These are phyloP conservation scores for Sugiyamaella sp. DNA, from an alignment of 1,139 yeast species.

Conservation along the genomic window DNA sequence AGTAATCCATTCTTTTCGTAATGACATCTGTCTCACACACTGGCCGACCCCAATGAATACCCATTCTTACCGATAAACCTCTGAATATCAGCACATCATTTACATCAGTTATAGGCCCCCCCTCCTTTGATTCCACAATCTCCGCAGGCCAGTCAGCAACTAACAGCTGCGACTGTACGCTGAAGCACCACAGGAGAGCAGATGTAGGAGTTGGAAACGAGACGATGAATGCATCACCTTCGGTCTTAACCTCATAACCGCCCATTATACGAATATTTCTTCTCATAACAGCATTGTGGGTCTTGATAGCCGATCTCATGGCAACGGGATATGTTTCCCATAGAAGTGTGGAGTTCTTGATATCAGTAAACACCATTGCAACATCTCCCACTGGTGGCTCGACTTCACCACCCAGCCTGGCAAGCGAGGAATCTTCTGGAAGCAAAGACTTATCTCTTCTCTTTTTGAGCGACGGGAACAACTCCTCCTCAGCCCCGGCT, in stretches of 20 bases:
- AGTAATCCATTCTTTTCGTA: constrained; percentile 96
- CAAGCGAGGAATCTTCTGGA: constrained; percentile 76
- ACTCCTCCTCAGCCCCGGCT: constrained; percentile 51
- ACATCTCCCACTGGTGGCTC: constrained; percentile 93
- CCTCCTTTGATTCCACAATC: constrained; percentile 80
- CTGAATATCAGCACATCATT: constrained; percentile 66
- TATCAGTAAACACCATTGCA: constrained; percentile 97
- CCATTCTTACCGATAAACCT: constrained; percentile 96
- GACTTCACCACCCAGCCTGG: constrained; percentile 88
- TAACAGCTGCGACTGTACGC: constrained; percentile 81
- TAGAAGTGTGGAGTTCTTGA: constrained; percentile 85
- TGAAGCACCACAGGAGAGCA: constrained; percentile 92
- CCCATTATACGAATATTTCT: constrained; percentile 90
- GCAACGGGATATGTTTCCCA: constrained; percentile 96
- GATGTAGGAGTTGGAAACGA: constrained; percentile 92
- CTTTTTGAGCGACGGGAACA: constrained; percentile 51
- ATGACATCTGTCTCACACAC: constrained; percentile 95
- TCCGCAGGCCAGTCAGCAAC: constrained; percentile 97
- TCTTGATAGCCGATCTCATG: constrained; percentile 95
- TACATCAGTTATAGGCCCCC: constrained; percentile 77
- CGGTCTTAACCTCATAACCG: constrained; percentile 97
- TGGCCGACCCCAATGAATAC: constrained; percentile 97
- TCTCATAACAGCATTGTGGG: constrained; percentile 93
- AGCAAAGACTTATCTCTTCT: constrained; percentile 54
- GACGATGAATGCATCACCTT: constrained; percentile 99